phyloP scores from a whole-genome alignment of 139 green algal species.

The Yamagishiella unicocca region DNA sequence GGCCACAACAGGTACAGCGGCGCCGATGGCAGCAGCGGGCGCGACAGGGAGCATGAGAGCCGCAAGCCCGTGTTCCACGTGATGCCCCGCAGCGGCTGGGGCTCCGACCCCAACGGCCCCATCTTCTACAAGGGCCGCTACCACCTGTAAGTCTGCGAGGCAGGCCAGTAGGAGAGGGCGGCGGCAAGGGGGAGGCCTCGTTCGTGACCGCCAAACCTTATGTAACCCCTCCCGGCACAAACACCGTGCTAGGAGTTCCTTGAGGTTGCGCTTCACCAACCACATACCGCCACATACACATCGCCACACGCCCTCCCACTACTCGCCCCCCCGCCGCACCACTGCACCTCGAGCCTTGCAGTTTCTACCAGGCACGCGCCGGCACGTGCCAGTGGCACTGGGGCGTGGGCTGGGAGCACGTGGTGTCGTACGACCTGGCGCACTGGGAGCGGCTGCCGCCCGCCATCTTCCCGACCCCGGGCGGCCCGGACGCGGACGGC shows the following conservation, averaged over 20 bases:
- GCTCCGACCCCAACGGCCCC: conserved; percentile 83
- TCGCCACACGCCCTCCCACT: no score
- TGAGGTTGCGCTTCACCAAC: not conserved
- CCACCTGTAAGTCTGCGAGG: conserved; percentile 52
- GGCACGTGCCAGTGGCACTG: conserved; percentile 85
- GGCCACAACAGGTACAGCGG: no score
- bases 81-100: conserved; percentile 69
- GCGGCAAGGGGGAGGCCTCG: not conserved
- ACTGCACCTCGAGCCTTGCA: conserved; percentile 12
- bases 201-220: not conserved
- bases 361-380: conserved; percentile 75
- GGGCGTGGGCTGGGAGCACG: conserved; percentile 89
- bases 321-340: not conserved
- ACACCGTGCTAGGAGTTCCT: not conserved
- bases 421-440: conserved; percentile 78
- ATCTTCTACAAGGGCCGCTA: conserved; percentile 68
- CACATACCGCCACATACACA: not conserved
- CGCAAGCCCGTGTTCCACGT: conserved; percentile 72
- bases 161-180: not conserved
- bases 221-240: not conserved
- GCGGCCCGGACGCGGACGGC: conserved; percentile 80
- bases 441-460: conserved; percentile 80
- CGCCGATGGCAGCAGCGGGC: no score
- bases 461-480: conserved; percentile 79
- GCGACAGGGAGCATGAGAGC: conserved; percentile 45